Evolutionary conservation across 441 rosid species (phyloP).

Genomic region (Omphalea diandra): DNA sequence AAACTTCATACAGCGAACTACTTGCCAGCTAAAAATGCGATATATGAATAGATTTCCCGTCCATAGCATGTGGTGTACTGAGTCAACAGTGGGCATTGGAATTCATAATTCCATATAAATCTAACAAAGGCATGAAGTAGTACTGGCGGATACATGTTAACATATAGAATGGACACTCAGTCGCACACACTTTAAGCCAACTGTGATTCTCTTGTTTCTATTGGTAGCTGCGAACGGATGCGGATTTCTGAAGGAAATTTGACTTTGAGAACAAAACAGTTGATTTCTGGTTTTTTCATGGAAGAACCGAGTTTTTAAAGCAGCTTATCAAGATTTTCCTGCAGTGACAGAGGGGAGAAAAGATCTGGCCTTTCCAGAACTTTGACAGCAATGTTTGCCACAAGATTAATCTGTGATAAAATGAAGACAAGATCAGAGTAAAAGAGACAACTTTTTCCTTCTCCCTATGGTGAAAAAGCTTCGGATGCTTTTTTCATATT

Average conservation of each 20-base stretch:
- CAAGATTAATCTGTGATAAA: slow-evolving; percentile 30
- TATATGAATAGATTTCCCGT: background rate
- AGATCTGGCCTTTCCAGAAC: slow-evolving; percentile 29
- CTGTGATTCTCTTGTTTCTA: slow-evolving; percentile 1
- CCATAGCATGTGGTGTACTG: too few species aligned
- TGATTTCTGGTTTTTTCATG: slow-evolving; percentile 18
- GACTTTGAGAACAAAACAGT: slow-evolving; percentile 13
- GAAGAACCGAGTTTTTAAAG: slow-evolving; percentile 23
- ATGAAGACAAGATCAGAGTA: background rate
- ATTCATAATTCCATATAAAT: background rate
- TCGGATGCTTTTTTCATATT: too few species aligned
- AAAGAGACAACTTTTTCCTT: background rate
- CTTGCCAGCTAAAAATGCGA: too few species aligned
- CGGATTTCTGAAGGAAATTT: slow-evolving; percentile 6
- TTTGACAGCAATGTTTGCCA: slow-evolving; percentile 25
- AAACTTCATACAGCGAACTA: too few species aligned
- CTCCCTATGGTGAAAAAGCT: too few species aligned
- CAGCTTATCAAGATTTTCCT: slow-evolving; percentile 21
- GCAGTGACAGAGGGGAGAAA: slow-evolving; percentile 23
- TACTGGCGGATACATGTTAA: background rate
- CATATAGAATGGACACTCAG: background rate
- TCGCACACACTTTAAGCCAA: slow-evolving; percentile 1
- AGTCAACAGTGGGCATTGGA: background rate
- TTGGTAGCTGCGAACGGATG: slow-evolving; percentile 8
- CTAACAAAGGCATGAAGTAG: background rate